Conservation (phyloP, 352 stramenopile genomes). For the Ophiocytium majus region DNA sequence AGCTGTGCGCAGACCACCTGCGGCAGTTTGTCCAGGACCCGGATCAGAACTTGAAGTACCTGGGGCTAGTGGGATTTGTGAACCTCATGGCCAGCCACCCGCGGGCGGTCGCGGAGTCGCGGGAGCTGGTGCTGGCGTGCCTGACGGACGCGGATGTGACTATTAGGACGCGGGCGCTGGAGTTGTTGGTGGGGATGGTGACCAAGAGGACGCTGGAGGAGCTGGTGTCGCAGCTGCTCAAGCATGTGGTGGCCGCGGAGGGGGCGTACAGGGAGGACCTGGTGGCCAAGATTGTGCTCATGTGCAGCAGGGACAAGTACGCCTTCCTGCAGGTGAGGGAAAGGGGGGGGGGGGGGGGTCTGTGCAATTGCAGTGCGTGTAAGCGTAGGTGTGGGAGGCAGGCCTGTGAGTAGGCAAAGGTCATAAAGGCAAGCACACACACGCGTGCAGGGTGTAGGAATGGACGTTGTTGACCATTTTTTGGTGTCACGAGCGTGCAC, state of each 20-base stretch:
- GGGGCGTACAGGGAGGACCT: constrained; percentile 63
- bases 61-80: constrained; percentile 89
- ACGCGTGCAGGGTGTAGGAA: too few relatives aligned
- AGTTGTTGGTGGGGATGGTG: constrained; percentile 90
- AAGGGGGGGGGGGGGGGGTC: too few relatives aligned
- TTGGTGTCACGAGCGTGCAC: too few relatives aligned
- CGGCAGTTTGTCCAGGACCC: constrained; percentile 90
- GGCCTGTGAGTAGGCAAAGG: too few relatives aligned
- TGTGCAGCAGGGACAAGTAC: constrained; percentile 92
- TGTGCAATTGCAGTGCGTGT: too few relatives aligned
- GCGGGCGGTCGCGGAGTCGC: constrained; percentile 87
- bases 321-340: constrained; percentile 84
- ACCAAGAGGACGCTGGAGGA: constrained; percentile 90
- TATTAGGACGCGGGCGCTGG: constrained; percentile 92
- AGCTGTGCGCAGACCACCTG: constrained; percentile 91
- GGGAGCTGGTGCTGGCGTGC: constrained; percentile 91
- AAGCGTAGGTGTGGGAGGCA: too few relatives aligned
- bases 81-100: constrained; percentile 93
- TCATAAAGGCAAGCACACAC: too few relatives aligned
- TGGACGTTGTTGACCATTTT: too few relatives aligned
- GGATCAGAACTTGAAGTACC: constrained; percentile 95
- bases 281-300: constrained; percentile 46
- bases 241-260: constrained; percentile 87
- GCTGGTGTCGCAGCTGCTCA: constrained; percentile 91
- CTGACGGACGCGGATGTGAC: constrained; percentile 97